Conservation (phyloP, 441 rosid genomes). For the Melastoma candidum region DNA sequence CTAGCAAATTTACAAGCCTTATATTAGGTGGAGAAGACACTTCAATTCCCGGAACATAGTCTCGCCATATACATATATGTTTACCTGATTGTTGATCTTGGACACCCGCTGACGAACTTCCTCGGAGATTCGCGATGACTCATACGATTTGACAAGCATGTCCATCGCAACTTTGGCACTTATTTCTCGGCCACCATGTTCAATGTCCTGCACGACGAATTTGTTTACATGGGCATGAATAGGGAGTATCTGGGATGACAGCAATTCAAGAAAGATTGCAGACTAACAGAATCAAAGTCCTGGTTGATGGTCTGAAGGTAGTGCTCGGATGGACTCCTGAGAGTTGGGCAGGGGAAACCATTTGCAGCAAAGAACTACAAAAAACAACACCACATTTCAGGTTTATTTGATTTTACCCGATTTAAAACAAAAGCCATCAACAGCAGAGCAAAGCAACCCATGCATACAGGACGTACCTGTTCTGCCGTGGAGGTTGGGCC, state of each 20-base stretch:
- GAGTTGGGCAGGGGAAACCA: slow-evolving; percentile 8
- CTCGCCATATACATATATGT: not conserved
- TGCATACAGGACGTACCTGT: slow-evolving; percentile 1
- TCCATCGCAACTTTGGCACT: slow-evolving; percentile 4
- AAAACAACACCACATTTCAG: not conserved
- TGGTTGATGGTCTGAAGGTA: slow-evolving; percentile 5
- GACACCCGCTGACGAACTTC: not conserved
- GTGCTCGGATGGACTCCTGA: not conserved
- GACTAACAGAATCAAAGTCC: slow-evolving; percentile 1
- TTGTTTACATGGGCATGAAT: not conserved
- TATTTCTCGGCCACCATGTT: not conserved
- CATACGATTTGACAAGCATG: not conserved
- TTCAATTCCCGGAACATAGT: not conserved
- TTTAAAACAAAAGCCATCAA: no score
- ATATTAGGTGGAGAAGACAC: not conserved
- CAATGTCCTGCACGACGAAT: not conserved
- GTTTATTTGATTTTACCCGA: not conserved
- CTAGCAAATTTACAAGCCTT: not conserved
- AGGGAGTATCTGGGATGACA: not conserved
- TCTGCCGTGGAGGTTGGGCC: slow-evolving; percentile 6
- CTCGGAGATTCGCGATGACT: not conserved
- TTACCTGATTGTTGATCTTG: not conserved
- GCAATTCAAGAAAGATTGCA: not conserved
- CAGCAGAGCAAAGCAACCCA: no score
- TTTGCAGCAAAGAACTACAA: slow-evolving; percentile 4